phyloP scores from a whole-genome alignment of 148 eudicot genomes.

The Fagopyrum esculentum region DNA sequence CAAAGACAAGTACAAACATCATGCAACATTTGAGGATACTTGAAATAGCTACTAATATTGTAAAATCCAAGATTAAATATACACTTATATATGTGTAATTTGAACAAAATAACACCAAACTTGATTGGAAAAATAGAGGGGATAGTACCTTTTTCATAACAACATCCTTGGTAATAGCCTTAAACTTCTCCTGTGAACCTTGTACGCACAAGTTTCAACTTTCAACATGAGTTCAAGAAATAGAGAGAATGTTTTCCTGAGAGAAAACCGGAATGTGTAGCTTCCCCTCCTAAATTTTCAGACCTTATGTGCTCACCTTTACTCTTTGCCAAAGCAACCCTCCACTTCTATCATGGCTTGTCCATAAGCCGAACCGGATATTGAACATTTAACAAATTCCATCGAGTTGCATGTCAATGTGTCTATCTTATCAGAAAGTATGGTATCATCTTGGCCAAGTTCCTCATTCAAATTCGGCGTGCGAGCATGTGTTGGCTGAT shows the following conservation, averaged over 20 bases:
- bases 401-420: constrained; percentile 53
- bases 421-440: constrained; percentile 45
- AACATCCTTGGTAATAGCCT: constrained; percentile 51
- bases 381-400: constrained; percentile 47
- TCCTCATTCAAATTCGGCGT: constrained; percentile 50
- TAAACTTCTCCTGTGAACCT: constrained; percentile 58
- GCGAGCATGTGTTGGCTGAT: constrained; percentile 39
- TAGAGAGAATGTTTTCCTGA: not conserved
- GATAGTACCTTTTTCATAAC: constrained; percentile 80
- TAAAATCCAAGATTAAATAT: not conserved
- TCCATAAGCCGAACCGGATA: constrained; percentile 43
- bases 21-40: not conserved
- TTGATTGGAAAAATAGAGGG: not conserved
- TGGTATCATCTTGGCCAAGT: constrained; percentile 47
- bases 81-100: not conserved
- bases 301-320: constrained; percentile 18
- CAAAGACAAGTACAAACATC: not conserved
- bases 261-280: constrained; percentile 4
- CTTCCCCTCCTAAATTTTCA: constrained; percentile 10
- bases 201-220: constrained; percentile 25
- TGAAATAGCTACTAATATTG: not conserved
- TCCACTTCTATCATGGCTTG: constrained; percentile 45
- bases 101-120: not conserved
- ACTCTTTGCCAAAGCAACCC: constrained; percentile 29
- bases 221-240: not conserved